Conservation (phyloP, 2,329 filamentous ascomycete species). For the Parastagonospora avenae region DNA sequence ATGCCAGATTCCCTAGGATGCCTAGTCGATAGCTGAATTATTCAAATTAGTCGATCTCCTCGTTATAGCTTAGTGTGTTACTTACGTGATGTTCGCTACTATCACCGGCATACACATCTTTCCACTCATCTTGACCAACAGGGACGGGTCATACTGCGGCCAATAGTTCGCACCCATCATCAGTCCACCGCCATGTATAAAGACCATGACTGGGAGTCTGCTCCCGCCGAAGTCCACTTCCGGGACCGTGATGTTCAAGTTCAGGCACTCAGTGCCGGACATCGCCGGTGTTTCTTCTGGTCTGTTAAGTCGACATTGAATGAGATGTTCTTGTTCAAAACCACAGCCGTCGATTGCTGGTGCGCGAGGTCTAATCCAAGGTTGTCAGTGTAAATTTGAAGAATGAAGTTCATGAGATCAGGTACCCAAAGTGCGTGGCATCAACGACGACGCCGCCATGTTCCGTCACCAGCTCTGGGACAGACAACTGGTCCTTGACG, state of each 20-base stretch:
- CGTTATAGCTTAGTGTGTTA: background rate
- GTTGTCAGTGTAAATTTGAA: background rate
- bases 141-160: constrained; percentile 56
- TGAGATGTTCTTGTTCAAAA: constrained; percentile 24
- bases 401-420: background rate
- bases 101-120: constrained; percentile 51
- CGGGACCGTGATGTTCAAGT: constrained; percentile 57
- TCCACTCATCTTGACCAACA: constrained; percentile 51
- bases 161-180: constrained; percentile 55
- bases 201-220: constrained; percentile 56
- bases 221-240: constrained; percentile 3
- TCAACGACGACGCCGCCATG: constrained; percentile 24
- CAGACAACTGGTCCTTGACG: constrained; percentile 37
- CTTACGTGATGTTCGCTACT: constrained; percentile 36
- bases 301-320: constrained; percentile 23
- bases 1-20: constrained; percentile 46
- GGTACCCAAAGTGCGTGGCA: constrained; percentile 38
- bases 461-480: constrained; percentile 29
- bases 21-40: constrained; percentile 23
- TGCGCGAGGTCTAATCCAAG: constrained; percentile 15
- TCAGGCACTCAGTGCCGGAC: constrained; percentile 56
- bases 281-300: constrained; percentile 27
- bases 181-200: constrained; percentile 59
- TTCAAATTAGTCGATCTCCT: background rate
- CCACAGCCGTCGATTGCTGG: constrained; percentile 20